These are phyloP conservation scores for Fusarium sp. DNA, from an alignment of 2,329 filamentous ascomycete species.

Conservation along the genomic window DNA sequence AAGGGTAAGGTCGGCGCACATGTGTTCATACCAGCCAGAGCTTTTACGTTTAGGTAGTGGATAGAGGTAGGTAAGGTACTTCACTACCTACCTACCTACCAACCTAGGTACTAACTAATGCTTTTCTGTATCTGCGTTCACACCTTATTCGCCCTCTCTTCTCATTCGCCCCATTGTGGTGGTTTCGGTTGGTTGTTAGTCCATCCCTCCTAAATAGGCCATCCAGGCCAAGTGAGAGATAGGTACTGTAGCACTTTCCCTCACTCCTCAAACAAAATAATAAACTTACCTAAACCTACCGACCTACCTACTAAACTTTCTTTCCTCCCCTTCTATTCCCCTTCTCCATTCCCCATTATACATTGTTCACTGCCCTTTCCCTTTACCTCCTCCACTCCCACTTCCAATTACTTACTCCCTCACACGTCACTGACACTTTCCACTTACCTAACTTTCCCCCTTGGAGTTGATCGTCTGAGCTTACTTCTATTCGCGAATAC, in stretches of 20 bases:
- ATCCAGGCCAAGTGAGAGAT: conserved; percentile 6
- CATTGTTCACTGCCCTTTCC: neutral
- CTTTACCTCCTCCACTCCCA: conserved; percentile 20
- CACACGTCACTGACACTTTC: conserved; percentile 24
- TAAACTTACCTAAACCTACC: conserved; percentile 32
- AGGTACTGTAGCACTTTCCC: conserved; percentile 35
- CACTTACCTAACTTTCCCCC: conserved; percentile 2
- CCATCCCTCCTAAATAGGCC: conserved; percentile 22
- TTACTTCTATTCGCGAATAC: conserved; percentile 25
- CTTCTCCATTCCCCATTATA: conserved; percentile 14
- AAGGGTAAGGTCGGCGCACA: conserved; percentile 7
- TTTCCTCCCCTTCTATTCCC: conserved; percentile 30
- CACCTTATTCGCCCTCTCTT: conserved; percentile 36
- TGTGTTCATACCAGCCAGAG: conserved; percentile 32
- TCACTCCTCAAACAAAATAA: conserved; percentile 21
- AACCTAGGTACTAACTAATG: conserved; percentile 14
- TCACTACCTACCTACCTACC: neutral
- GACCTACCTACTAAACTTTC: conserved; percentile 32
- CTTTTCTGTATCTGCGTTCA: conserved; percentile 37
- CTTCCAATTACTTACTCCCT: neutral
- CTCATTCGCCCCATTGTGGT: conserved; percentile 32
- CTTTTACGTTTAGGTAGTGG: conserved; percentile 33
- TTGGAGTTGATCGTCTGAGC: conserved; percentile 22
- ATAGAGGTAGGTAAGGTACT: neutral
- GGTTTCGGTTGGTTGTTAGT: conserved; percentile 43